Percentiles rank a stretch among this genome's conserved stretches.
Conservation (phyloP, 2,329 filamentous ascomycete species). For the Fusarium setosum region DNA sequence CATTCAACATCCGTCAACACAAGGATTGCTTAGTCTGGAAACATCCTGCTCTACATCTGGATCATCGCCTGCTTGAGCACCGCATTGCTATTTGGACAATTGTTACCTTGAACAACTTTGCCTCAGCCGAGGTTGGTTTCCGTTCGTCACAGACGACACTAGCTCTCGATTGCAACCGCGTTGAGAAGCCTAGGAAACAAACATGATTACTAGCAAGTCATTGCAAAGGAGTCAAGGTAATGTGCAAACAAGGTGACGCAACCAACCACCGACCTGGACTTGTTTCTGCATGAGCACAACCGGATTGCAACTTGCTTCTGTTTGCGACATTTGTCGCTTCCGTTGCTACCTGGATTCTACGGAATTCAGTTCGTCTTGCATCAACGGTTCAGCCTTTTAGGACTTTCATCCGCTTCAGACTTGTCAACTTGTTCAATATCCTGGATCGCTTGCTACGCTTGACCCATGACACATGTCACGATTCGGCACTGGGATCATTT, state of each 20-base stretch:
- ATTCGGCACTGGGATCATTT: constrained; percentile 6
- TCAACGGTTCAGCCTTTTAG: not conserved
- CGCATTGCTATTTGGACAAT: constrained; percentile 19
- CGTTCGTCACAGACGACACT: constrained; percentile 29
- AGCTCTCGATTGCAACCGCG: constrained; percentile 23
- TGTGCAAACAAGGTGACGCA: constrained; percentile 19
- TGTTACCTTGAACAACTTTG: constrained; percentile 13
- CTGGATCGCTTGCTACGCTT: constrained; percentile 27
- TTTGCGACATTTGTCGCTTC: constrained; percentile 15
- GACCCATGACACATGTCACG: constrained; percentile 19
- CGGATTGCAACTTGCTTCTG: constrained; percentile 33
- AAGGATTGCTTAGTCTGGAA: constrained; percentile 32
- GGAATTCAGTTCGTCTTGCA: constrained; percentile 3
- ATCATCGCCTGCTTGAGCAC: constrained; percentile 12
- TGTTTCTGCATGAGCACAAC: not conserved
- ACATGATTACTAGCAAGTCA: constrained; percentile 22
- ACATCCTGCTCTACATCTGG: constrained; percentile 13
- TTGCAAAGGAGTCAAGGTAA: constrained; percentile 36
- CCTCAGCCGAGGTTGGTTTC: constrained; percentile 34
- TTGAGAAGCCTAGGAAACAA: constrained; percentile 17
- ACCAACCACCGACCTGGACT: constrained; percentile 9
- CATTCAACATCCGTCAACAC: constrained; percentile 14
- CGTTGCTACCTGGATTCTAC: constrained; percentile 18
- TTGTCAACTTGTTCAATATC: constrained; percentile 5
- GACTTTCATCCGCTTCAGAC: not conserved